Percentiles rank a stretch among this genome's conserved stretches.
Evolutionary conservation across 495 filamentous ascomycete species (phyloP).

Genomic region (Penicillium manginii): DNA sequence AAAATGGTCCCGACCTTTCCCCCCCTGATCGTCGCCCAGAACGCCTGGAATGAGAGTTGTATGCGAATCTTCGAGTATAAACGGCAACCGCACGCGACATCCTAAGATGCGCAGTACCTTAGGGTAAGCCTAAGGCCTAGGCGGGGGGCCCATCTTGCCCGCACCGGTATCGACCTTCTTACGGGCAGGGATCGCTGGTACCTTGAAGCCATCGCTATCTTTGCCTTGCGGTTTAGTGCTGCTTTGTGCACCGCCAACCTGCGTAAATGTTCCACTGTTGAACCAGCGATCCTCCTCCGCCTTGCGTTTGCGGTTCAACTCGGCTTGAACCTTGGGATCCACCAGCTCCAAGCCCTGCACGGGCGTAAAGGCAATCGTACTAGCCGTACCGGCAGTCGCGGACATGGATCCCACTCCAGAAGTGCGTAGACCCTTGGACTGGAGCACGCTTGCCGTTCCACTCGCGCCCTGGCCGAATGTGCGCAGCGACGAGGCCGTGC

Average conservation of each 20-base stretch:
- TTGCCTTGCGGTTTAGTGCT: constrained; percentile 27
- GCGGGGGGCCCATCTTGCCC: constrained; percentile 49
- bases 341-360: constrained; percentile 95
- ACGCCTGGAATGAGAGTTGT: constrained; percentile 4
- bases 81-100: constrained; percentile 12
- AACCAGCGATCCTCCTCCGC: constrained; percentile 96
- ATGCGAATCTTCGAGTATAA: constrained; percentile 18
- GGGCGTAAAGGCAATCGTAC: constrained; percentile 89
- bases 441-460: constrained; percentile 67
- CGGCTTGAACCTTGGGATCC: constrained; percentile 87
- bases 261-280: constrained; percentile 93
- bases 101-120: not conserved
- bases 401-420: constrained; percentile 75
- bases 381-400: constrained; percentile 70
- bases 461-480: constrained; percentile 69
- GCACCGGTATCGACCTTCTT: constrained; percentile 49
- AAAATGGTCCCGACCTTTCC: constrained; percentile 2
- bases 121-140: constrained; percentile 30
- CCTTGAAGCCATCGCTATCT: constrained; percentile 53
- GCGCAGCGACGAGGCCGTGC: constrained; percentile 74
- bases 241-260: constrained; percentile 63
- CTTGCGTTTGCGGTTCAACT: constrained; percentile 80
- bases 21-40: not conserved
- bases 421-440: constrained; percentile 71
- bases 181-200: constrained; percentile 49